Conservation (phyloP, 208 protist species). For the Angomonas ambiguus region DNA sequence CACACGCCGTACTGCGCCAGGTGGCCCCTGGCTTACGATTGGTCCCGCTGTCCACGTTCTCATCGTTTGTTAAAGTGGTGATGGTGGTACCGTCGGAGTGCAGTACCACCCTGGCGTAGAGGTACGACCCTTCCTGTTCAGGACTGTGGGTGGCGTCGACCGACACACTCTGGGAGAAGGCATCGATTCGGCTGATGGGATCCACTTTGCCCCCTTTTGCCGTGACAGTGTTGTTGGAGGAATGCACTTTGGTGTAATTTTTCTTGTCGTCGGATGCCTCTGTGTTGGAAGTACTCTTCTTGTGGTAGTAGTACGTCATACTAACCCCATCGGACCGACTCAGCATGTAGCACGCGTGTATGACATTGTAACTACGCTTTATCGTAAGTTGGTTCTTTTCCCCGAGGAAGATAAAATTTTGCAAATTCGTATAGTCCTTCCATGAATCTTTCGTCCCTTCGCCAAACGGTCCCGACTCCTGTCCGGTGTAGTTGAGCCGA, state of each 20-base stretch:
- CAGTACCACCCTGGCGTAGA: slow-evolving; percentile 37
- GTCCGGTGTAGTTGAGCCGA: background rate
- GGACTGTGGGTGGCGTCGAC: background rate
- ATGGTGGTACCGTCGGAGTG: slow-evolving; percentile 63
- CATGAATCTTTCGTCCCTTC: background rate
- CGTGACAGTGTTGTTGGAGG: background rate
- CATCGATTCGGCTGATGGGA: background rate
- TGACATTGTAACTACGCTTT: slow-evolving; percentile 40
- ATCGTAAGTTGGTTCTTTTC: background rate
- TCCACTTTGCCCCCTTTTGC: background rate
- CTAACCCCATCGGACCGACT: slow-evolving; percentile 64
- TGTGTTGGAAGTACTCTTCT: slow-evolving; percentile 9
- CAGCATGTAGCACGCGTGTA: slow-evolving; percentile 42
- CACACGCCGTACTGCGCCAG: background rate
- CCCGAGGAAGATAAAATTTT: background rate
- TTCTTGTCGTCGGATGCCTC: background rate
- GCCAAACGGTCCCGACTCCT: background rate
- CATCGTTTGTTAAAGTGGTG: slow-evolving; percentile 22
- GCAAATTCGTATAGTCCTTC: background rate
- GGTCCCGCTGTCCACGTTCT: background rate
- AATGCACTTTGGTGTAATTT: slow-evolving; percentile 4
- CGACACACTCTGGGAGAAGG: slow-evolving; percentile 1
- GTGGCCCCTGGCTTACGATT: background rate
- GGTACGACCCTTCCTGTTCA: background rate
- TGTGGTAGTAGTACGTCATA: slow-evolving; percentile 38